Evolutionary conservation across 371 early-diverging fungal species (phyloP), one percentile per base, ranked within the genome.

Genomic region (Actinomortierella wolfii): DNA sequence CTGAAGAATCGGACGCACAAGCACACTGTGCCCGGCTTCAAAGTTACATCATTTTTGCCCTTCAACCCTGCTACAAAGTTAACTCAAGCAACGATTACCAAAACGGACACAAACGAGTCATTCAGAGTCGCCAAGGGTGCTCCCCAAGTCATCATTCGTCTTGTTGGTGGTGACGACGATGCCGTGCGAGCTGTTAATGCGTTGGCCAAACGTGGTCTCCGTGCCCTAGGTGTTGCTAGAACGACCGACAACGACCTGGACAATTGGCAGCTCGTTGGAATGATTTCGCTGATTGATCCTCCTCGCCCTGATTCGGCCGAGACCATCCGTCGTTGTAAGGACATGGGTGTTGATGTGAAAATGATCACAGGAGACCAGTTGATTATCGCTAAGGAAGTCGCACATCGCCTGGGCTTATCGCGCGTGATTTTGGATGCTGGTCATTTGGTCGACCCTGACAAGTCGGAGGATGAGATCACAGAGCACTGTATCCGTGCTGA

Each of bases 51-150:
- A 4, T 96, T 94, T 78, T 78, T 87, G 40, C 97, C 96, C 1
- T 96, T 96, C 85, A 93, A 96, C 77, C 95, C 96, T 3, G 82
- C 80, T 17, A 88, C 92, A 56, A 96, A 96, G 74, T 84, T 92
- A 82, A 93, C 96, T 20, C 92, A 91, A 74, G 95, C 95, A 42
- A 92, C 89, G 3, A 88, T 96, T 25, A 78, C 81, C 54, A 86
- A 89, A 63, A 79, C 80, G 51, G 75, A 82, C 24, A 87, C 82
- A 18, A 86, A 81, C 46, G 84, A 83, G 68, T 76, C 79, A 8
- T 96, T 93, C 81, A 83, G 89, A 60, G 92, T 90, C 24, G 93
- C 94, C 66, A 96, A 96, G 81, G 97, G 97, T 60, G 96, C 97
- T n/a, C 96, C 97, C 8, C 95, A 95, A 66, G 96, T 94, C 34